Evolutionary conservation across 2,329 filamentous ascomycete species (phyloP).

Genomic region (Tolypocladium ophioglossoides): DNA sequence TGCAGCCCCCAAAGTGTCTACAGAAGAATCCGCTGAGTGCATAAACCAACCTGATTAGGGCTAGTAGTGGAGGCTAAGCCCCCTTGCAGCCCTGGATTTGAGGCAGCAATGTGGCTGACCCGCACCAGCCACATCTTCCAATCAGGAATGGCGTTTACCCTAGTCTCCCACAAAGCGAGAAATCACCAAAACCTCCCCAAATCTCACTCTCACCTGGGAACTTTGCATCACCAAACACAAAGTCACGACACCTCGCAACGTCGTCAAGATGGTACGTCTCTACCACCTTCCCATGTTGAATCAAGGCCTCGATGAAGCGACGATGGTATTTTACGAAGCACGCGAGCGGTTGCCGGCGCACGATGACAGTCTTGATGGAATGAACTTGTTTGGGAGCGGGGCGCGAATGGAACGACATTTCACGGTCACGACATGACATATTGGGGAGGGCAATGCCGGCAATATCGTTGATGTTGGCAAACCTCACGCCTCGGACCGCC

Average conservation of each 20-base stretch:
- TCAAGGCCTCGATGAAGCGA: constrained; percentile 3
- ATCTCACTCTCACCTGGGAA: constrained; percentile 23
- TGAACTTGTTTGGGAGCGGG: neutral
- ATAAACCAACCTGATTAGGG: neutral
- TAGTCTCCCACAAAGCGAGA: constrained; percentile 34
- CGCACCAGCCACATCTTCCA: constrained; percentile 15
- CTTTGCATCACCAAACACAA: constrained; percentile 32
- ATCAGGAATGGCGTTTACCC: constrained; percentile 26
- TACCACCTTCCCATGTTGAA: constrained; percentile 8
- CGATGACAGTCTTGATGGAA: constrained; percentile 17
- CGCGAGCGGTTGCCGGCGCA: constrained; percentile 14
- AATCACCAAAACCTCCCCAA: constrained; percentile 32
- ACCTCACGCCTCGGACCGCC: neutral
- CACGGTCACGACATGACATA: neutral
- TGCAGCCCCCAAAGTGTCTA: no score
- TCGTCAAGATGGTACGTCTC: constrained; percentile 39
- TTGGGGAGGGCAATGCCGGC: neutral
- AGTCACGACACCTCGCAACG: constrained; percentile 30
- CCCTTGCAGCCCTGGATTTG: constrained; percentile 1
- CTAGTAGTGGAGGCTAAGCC: no score
- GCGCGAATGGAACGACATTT: neutral
- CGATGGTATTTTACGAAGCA: constrained; percentile 2
- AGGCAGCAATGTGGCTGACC: neutral
- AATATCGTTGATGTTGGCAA: neutral
- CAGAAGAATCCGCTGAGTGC: neutral